Evolutionary conservation across 2,329 filamentous ascomycete species (phyloP), one percentile per base, ranked within the genome.

Genomic region (Nigrograna mackinnonii): DNA sequence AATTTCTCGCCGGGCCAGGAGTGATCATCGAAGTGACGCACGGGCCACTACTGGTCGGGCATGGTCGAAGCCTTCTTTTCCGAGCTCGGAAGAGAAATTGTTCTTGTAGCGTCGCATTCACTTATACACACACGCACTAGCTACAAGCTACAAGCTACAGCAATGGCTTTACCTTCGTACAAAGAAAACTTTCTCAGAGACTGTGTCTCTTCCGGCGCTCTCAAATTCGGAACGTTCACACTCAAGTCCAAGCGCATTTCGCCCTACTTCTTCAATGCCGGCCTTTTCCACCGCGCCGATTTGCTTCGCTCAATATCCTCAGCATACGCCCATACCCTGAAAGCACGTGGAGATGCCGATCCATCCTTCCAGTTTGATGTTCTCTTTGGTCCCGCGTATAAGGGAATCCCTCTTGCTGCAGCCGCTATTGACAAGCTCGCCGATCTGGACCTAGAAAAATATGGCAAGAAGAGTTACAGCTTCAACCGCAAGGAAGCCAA

Each of bases 401-500:
- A 97, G 76, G 94, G 94, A 33, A 96, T 97, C 52, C 90, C 91
- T 1, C 82, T 97, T n/a, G 87, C 88, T 33, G 85, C 87, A 13
- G 80, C 88, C 3, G 86, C 90, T 13, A 79, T 86, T 26, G 82
- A 88, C 64, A 87, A 91, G 68, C 81, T 97, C 11, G 82, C 83
- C 39, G 80, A 85, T 59, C 72, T 91, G 9, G 84, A 89, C 49
- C 74, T 80, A 14, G 70, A 74, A 37, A 81, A 78, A 48, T 94
- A 87, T 70, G 82, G 82, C 42, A 72, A 79, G 32, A 78, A 88
- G 43, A 89, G 85, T 62, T 97, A 96, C 74, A 86, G 85, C 22
- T 97, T 95, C 74, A 95, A 97, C 73, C 84, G 94, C 62, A 97
- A 97, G 74, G 94, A 97, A 74, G 88, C 86, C 60, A 97, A 97